Base-by-base conservation (phyloP, 306 rosid species). In the Fagus crenata region DNA sequence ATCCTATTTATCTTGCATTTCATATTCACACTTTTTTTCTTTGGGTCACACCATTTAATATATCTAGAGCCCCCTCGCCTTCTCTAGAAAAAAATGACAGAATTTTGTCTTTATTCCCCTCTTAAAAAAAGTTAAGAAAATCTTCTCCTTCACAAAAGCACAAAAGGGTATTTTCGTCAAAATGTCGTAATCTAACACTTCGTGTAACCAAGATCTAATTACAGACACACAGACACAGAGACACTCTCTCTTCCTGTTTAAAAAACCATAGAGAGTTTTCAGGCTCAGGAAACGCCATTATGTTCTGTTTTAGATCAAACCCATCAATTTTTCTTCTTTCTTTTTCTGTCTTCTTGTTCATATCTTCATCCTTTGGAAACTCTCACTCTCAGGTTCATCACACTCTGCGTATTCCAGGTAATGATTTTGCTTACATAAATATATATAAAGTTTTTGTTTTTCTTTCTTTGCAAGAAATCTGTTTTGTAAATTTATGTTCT, bases 261-360 rank as follows among this genome's bases (percentile, higher is more conserved):
- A 22, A 0, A 22, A 22, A 22, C 28, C 28, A 22, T 22, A 67
- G 43, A 53, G 33, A 22, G 40, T 13, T 4, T 35, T 40, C n/a
- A 75, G 7, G 5, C 28, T 22, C 28, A 22, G 86, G 79, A 53
- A 49, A 8, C 13, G 78, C 41, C 82, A 82, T 70, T 36, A 86
- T 93, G 97, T 39, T 65, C 6, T 49, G 64, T 76, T 74, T 75
- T 55, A 75, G 80, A 46, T 43, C 87, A 43, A 76, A 46, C 65
- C 63, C 69, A 4, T 15, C 56, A 15, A 39, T 77, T 67, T 53
- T 70, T 6, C 74, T 82, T 70, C 78, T 84, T 41, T 33, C 74
- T 35, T 15, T 75, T 46, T 68, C 11, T 9, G 2, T 84, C 41
- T 18, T 49, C 46, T 37, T 85, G 70, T 43, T 59, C 60, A 46